Conservation (phyloP, 1,284 basidiomycete species). For the Leccinum solheimii region DNA sequence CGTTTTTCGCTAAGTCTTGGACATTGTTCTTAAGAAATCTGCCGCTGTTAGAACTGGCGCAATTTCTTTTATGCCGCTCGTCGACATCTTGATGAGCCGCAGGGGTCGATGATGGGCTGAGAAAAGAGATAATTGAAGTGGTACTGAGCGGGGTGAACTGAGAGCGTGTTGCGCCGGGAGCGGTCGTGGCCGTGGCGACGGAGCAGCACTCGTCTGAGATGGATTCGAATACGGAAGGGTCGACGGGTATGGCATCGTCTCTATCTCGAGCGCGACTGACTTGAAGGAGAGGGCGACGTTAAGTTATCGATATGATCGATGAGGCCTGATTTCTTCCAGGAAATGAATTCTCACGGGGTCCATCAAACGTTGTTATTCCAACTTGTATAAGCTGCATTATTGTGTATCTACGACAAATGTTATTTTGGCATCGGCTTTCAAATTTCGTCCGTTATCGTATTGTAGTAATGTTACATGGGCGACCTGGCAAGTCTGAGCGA, state of each 20-base stretch:
- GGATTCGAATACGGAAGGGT: slow-evolving; percentile 27
- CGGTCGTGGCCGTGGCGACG: slow-evolving; percentile 3
- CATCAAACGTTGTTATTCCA: too few relatives aligned
- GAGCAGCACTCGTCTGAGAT: slow-evolving; percentile 29
- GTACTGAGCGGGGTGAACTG: too few relatives aligned
- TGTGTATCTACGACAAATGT: too few relatives aligned
- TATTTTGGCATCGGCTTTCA: too few relatives aligned
- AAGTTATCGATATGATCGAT: slow-evolving; percentile 32
- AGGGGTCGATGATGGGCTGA: background rate
- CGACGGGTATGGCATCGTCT: slow-evolving; percentile 32
- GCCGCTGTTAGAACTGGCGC: slow-evolving; percentile 94
- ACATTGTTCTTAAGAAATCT: slow-evolving; percentile 73
- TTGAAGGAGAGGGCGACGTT: slow-evolving; percentile 38
- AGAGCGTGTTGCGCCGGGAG: too few relatives aligned
- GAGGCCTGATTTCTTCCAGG: too few relatives aligned
- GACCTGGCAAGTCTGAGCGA: too few relatives aligned
- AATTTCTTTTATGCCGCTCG: slow-evolving; percentile 87
- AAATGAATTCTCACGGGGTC: too few relatives aligned
- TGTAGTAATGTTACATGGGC: too few relatives aligned
- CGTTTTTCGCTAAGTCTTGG: slow-evolving; percentile 95
- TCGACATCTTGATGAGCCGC: slow-evolving; percentile 59
- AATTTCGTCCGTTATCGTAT: too few relatives aligned
- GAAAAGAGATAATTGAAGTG: background rate
- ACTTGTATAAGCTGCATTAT: too few relatives aligned
- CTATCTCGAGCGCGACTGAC: slow-evolving; percentile 30